These are phyloP conservation scores for Termitomyces sp. DNA, from an alignment of 1,284 basidiomycete species.

Conservation along the genomic window DNA sequence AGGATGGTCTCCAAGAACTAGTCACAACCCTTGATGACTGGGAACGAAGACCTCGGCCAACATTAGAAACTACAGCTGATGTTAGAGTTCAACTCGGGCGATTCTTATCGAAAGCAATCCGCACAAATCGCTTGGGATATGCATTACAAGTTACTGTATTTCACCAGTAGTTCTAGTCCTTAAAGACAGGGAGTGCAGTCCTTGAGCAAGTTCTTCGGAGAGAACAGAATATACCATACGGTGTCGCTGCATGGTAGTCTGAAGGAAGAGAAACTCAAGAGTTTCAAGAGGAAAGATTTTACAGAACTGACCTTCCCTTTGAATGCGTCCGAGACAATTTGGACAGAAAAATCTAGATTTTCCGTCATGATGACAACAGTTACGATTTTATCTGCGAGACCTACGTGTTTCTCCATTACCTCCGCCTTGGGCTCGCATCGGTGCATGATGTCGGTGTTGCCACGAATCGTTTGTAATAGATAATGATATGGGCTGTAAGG, in stretches of 20 bases:
- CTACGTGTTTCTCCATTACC: constrained; percentile 65
- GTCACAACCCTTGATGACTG: background rate
- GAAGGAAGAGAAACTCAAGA: background rate
- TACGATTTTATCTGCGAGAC: constrained; percentile 23
- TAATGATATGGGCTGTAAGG: constrained; percentile 54
- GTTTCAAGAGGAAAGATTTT: background rate
- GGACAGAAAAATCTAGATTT: constrained; percentile 64
- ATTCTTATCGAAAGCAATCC: background rate
- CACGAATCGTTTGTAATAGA: constrained; percentile 70
- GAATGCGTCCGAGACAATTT: constrained; percentile 67
- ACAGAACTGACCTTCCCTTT: constrained; percentile 55
- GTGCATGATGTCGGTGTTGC: constrained; percentile 71
- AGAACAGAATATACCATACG: constrained; percentile 69
- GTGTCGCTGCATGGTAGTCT: constrained; percentile 76
- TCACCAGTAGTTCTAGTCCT: constrained; percentile 66
- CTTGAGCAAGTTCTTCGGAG: constrained; percentile 60
- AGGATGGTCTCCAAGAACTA: background rate
- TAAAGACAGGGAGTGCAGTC: constrained; percentile 73
- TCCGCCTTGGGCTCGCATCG: constrained; percentile 64
- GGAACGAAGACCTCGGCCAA: background rate
- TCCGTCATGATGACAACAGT: constrained; percentile 14
- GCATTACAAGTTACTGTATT: background rate
- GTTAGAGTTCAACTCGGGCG: background rate
- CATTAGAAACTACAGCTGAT: background rate
- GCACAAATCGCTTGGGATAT: background rate